These are phyloP conservation scores for Aspergillus hortae DNA, from an alignment of 2,329 filamentous ascomycete genomes.

Conservation along the genomic window DNA sequence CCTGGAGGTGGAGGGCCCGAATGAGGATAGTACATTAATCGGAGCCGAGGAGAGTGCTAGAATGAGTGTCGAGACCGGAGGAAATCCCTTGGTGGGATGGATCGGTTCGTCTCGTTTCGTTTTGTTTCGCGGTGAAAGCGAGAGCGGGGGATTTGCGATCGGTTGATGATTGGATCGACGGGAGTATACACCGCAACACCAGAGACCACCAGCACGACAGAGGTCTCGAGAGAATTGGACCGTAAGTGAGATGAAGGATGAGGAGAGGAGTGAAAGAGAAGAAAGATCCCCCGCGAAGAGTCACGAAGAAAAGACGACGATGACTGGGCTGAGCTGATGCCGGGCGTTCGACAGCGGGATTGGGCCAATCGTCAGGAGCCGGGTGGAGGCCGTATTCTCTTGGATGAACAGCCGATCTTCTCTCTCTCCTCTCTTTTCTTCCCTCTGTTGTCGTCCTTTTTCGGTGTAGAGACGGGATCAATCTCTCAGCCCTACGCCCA, in stretches of 20 bases:
- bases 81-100: too few relatives aligned
- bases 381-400: too few relatives aligned
- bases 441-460: too few relatives aligned
- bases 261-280: not conserved
- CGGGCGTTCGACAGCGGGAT: not conserved
- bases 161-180: too few relatives aligned
- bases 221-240: not conserved
- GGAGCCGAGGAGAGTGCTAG: not conserved
- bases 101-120: too few relatives aligned
- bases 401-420: too few relatives aligned
- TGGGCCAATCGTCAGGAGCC: too few relatives aligned
- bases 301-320: slow-evolving; percentile 3
- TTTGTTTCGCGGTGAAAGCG: too few relatives aligned
- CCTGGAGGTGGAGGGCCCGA: slow-evolving; percentile 6
- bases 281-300: not conserved
- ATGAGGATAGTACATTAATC: slow-evolving; percentile 21
- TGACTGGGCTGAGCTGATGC: not conserved
- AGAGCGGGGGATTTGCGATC: too few relatives aligned
- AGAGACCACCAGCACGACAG: not conserved
- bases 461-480: too few relatives aligned
- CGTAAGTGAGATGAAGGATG: not conserved
- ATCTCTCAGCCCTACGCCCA: too few relatives aligned
- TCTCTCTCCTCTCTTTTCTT: too few relatives aligned
- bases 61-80: not conserved
- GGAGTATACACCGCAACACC: not conserved